phyloP scores from a whole-genome alignment of 192 early-diverging fungal species.

The Haplosporangium gracile region DNA sequence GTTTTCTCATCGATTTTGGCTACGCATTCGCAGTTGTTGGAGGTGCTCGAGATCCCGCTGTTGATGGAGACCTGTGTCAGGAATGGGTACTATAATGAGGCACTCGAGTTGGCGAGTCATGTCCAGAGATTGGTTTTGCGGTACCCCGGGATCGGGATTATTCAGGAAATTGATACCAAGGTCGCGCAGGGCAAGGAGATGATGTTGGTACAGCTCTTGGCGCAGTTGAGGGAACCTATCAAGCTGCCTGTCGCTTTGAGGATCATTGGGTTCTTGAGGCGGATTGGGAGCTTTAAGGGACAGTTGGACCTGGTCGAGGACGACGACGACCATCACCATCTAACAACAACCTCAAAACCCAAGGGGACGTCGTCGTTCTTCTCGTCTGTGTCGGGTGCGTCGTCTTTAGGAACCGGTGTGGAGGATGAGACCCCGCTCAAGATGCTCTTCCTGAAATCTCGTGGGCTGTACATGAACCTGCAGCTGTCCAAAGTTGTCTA shows the following conservation, averaged over 20 bases:
- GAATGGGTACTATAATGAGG: conserved; percentile 87
- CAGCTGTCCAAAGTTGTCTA: conserved; percentile 67
- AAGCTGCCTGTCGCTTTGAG: conserved; percentile 83
- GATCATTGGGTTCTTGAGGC: conserved; percentile 82
- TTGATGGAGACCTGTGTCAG: conserved; percentile 86
- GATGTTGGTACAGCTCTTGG: conserved; percentile 80
- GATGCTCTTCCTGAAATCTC: conserved; percentile 80
- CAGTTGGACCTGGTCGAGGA: conserved; percentile 29
- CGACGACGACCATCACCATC: conserved; percentile 8
- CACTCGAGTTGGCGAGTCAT: conserved; percentile 82
- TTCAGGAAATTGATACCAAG: conserved; percentile 73
- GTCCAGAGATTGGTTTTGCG: conserved; percentile 68
- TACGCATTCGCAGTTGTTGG: conserved; percentile 68
- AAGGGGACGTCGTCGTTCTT: background rate
- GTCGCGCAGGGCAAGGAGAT: conserved; percentile 69
- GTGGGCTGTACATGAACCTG: conserved; percentile 70
- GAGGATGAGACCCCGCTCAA: conserved; percentile 77
- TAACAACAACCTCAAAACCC: background rate
- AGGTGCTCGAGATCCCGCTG: conserved; percentile 83
- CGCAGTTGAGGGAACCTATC: conserved; percentile 75
- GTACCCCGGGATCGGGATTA: conserved; percentile 68
- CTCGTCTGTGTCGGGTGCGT: background rate
- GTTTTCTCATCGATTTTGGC: conserved; percentile 67
- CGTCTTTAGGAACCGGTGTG: background rate
- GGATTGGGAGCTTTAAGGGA: conserved; percentile 72